phyloP scores from a whole-genome alignment of 2,329 filamentous ascomycete species.

The Exophiala spinifera region DNA sequence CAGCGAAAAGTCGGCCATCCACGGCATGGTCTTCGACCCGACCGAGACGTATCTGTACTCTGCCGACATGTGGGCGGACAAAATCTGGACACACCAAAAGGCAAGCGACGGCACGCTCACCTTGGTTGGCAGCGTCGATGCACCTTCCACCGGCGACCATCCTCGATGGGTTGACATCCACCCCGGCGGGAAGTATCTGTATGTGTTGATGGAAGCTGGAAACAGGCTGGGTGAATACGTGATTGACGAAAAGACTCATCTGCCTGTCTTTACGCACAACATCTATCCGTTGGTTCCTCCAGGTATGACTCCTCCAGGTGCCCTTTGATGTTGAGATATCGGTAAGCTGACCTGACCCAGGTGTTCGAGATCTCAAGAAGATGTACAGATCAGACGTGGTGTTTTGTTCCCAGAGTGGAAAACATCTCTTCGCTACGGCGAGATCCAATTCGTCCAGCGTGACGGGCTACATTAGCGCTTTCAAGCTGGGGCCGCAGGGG shows the following conservation, averaged over 20 bases:
- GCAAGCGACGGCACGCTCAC: conserved; percentile 59
- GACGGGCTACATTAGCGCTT: conserved; percentile 79
- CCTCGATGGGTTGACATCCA: conserved; percentile 87
- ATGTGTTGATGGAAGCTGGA: conserved; percentile 85
- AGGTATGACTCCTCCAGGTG: conserved; percentile 47
- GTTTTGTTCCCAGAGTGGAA: conserved; percentile 63
- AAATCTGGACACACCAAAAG: conserved; percentile 78
- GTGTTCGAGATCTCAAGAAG: conserved; percentile 41
- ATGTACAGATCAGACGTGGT: conserved; percentile 87
- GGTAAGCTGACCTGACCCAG: conserved; percentile 1
- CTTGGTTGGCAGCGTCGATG: conserved; percentile 69
- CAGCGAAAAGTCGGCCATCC: conserved; percentile 44
- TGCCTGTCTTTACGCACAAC: conserved; percentile 75
- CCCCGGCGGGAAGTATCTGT: conserved; percentile 72
- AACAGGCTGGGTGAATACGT: conserved; percentile 80
- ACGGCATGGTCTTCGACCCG: conserved; percentile 49
- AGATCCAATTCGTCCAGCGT: conserved; percentile 71
- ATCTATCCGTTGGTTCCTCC: conserved; percentile 77
- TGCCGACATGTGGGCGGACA: conserved; percentile 48
- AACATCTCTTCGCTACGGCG: conserved; percentile 81
- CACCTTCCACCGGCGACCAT: conserved; percentile 69
- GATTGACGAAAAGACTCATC: conserved; percentile 68
- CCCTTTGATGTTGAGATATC: conserved; percentile 12
- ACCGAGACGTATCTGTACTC: conserved; percentile 48
- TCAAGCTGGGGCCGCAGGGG: conserved; percentile 66